Evolutionary conservation across 352 stramenopile genomes (phyloP), one percentile per base, ranked within the genome.

Genomic region (Globisporangium middletonii): DNA sequence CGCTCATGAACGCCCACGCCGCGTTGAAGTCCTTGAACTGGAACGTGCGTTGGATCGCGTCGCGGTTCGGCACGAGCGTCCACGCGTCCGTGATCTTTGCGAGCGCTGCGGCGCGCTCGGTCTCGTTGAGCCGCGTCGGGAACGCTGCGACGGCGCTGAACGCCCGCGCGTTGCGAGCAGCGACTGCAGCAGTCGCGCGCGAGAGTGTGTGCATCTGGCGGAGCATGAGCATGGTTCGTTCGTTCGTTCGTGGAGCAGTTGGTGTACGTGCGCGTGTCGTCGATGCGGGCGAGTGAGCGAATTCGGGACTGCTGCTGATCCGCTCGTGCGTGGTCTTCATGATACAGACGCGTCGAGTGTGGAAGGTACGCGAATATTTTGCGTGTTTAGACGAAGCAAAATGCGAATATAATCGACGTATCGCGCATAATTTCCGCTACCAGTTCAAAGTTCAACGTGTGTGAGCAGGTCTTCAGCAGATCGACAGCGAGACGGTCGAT

Each of bases 31-130:
- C 82, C 49, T 65, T 64, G 59, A 97, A 97, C 59, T 81, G 61
- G 71, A 95, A 97, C 53, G 57, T 77, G 57, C 87, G 85, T 52
- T 73, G 66, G 66, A 96, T 95, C 35, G 88, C 88, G 64, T 96
- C 84, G 59, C 84, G 79, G 44, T 72, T 56, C 9, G 73, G 70
- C 43, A 88, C 73, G 2, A 61, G 42, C 57, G 75, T 50, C 81
- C 81, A 91, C 28, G 74, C 73, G 46, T 51, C 64, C 28, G 69
- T 73, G 60, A 90, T 67, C 51, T 79, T 65, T 38, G 69, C 55
- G 26, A 88, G 62, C 8, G 65, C 70, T 15, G 49, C 35, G n/a
- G 59, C 30, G 41, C 80, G 80, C 57, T 91, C 71, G 8, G 68
- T 57, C 4, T 70, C 55, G 35, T 62, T 83, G 38, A 90, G 64